Evolutionary conservation across 2,329 filamentous ascomycete species (phyloP).

Genomic region (Aspergillus floridensis): DNA sequence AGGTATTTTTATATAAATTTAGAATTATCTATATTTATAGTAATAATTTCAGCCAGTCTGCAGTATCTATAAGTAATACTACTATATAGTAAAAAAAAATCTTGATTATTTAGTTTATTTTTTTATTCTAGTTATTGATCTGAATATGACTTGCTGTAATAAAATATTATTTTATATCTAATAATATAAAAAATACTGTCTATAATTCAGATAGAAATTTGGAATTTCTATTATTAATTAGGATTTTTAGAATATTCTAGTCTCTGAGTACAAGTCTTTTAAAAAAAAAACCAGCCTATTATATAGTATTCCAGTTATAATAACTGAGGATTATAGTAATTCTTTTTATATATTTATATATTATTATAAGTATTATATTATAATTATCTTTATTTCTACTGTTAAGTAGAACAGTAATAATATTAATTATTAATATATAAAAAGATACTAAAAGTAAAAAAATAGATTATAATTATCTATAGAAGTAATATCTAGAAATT

Average conservation of each 20-base stretch:
- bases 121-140: neutral
- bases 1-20: neutral
- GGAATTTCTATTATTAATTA: conserved; percentile 2
- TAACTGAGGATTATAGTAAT: neutral
- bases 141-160: neutral
- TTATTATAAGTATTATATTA: neutral
- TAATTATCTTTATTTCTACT: too few species aligned
- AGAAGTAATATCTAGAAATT: neutral
- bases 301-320: neutral
- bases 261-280: neutral
- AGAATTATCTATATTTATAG: neutral
- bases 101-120: too few species aligned
- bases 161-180: neutral
- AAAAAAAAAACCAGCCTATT: neutral
- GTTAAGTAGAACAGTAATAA: too few species aligned
- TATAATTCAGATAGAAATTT: conserved; percentile 8
- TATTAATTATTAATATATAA: neutral
- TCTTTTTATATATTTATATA: neutral
- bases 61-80: too few species aligned
- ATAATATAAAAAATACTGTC: conserved; percentile 10
- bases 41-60: too few species aligned
- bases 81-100: too few species aligned
- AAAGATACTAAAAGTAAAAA: neutral
- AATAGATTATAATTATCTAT: neutral
- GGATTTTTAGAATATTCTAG: neutral